phyloP scores from a whole-genome alignment of 2,329 filamentous ascomycete genomes.

The Neofusicoccum sp. region DNA sequence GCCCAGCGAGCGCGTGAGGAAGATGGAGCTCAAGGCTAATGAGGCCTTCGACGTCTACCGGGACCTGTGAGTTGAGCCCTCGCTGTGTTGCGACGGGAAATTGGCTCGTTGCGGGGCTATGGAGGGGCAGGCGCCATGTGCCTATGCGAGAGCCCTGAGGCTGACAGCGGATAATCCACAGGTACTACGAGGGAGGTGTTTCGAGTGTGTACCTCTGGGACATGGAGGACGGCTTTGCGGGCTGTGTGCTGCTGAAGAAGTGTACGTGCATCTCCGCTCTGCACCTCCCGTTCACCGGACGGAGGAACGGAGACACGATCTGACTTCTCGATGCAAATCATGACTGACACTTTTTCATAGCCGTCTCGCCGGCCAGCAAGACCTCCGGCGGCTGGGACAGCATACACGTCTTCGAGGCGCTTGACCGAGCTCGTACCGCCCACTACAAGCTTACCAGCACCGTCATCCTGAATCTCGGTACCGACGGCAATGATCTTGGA shows the following conservation, averaged over 20 bases:
- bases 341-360: conserved; percentile 47
- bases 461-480: conserved; percentile 86
- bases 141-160: background rate
- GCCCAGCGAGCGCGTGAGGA: conserved; percentile 85
- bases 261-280: conserved; percentile 53
- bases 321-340: background rate
- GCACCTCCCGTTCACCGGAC: background rate
- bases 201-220: conserved; percentile 99
- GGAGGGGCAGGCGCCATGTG: background rate
- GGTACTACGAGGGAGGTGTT: conserved; percentile 93
- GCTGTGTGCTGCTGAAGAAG: conserved; percentile 95
- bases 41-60: conserved; percentile 97
- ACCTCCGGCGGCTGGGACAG: conserved; percentile 91
- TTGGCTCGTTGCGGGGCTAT: background rate
- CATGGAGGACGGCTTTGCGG: conserved; percentile 95
- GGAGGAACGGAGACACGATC: background rate
- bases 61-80: conserved; percentile 64
- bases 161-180: conserved; percentile 33
- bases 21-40: conserved; percentile 92
- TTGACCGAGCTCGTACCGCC: conserved; percentile 85
- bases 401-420: conserved; percentile 97
- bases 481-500: conserved; percentile 72
- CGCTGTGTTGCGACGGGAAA: background rate
- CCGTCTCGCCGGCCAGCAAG: conserved; percentile 65
- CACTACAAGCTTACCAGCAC: conserved; percentile 99